Evolutionary conservation across 352 stramenopile species (phyloP), one percentile per base, ranked within the genome.

Genomic region (Phytophthora fragariae): DNA sequence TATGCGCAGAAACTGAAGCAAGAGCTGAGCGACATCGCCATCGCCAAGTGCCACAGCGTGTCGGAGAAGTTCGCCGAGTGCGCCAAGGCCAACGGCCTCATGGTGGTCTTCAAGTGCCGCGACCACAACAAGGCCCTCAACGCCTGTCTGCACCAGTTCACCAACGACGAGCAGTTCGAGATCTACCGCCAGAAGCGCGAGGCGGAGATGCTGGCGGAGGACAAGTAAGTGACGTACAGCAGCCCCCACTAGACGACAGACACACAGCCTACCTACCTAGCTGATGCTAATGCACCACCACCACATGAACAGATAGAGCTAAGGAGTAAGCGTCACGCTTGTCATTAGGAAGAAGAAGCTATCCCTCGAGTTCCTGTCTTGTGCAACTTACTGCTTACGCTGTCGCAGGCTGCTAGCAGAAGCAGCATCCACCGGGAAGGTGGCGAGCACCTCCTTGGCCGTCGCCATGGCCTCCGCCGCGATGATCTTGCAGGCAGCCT

Each of bases 1-100:
- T 17, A 5, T 60, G 19, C 58, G 11, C 19, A 95, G 88, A 92
- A 92, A 87, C 67, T 96, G 59, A 88, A 84, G 61, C 86, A 93
- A 73, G 86, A 96, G 64, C 77, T 96, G 56, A 93, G 86, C 65
- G 86, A 93, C 73, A 94, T 94, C 55, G 89, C 89, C 50, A 89
- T 94, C 70, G 68, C 81, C 73, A 96, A 94, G 63, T 96, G 89
- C 79, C 82, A 68, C 62, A 73, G 67, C 52, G 63, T 85, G 15
- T 82, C 85, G 2, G 74, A 81, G 57, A 75, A 88, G 62, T 94
- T 96, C 54, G 87, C 83, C 5, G 70, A 82, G 35, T 96, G 89
- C 76, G 84, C 87, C 31, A 85, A 86, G 59, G 80, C 89, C 46
- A 82, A 92, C 62, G 78, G 82, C 15, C 58, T 96, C 57, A 81